These are phyloP conservation scores for Citrullus amarus DNA, from an alignment of 306 rosid genomes.

Conservation along the genomic window DNA sequence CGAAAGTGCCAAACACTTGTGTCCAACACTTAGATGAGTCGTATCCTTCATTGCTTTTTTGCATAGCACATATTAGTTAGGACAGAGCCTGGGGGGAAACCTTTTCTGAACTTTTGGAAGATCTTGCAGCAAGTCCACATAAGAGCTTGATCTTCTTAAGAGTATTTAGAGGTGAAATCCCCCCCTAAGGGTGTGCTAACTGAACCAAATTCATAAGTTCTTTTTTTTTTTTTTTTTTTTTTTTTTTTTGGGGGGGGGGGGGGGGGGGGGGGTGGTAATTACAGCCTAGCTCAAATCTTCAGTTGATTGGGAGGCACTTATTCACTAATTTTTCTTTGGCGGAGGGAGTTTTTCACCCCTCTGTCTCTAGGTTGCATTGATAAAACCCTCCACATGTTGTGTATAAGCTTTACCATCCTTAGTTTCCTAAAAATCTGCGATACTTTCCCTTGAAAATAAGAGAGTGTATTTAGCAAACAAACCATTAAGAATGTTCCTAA, in stretches of 20 bases:
- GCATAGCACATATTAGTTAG: not conserved
- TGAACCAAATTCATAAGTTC: too few relatives aligned
- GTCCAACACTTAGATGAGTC: not conserved
- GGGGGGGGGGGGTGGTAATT: too few relatives aligned
- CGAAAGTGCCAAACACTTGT: not conserved
- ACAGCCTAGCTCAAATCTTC: too few relatives aligned
- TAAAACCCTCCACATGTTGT: not conserved
- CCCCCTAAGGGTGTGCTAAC: not conserved
- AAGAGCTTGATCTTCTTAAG: not conserved
- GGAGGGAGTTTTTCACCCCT: too few relatives aligned
- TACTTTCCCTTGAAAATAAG: not conserved
- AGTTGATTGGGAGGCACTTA: too few relatives aligned
- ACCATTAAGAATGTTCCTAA: conserved; percentile 87
- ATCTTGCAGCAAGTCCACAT: not conserved
- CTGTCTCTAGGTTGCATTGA: too few relatives aligned
- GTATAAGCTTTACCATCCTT: not conserved
- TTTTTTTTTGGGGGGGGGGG: too few relatives aligned
- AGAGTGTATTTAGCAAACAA: conserved; percentile 14
- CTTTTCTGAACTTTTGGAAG: not conserved
- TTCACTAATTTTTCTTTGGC: too few relatives aligned
- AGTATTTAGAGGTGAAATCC: not conserved
- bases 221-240: too few relatives aligned
- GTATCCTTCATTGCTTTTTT: not conserved
- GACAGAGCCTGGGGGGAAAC: not conserved
- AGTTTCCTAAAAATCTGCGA: not conserved